Evolutionary conservation across 805 yeast genomes (phyloP), one percentile per base, ranked within the genome.

Genomic region (Starmerella asiatica): DNA sequence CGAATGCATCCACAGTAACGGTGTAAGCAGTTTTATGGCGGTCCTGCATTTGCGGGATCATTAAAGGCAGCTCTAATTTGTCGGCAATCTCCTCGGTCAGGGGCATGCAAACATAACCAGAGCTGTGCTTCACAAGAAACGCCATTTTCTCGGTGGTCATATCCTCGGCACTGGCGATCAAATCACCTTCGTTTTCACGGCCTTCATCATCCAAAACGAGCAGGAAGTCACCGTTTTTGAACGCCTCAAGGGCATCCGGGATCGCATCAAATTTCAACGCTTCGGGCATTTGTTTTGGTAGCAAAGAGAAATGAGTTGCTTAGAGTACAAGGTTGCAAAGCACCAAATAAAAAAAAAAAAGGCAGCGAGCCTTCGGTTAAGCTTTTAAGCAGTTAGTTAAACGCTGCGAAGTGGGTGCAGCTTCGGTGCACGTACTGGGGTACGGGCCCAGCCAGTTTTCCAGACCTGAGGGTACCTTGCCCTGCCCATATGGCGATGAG

Each of bases 11-110:
- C 38, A 82, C 82, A 1, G 96, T 84, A 36, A 91, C 75, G 1
- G 98, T 91, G 62, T 91, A 91, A 2, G 97, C 97, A 1, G 99
- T 91, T 9, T 94, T 93, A 52, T 91, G 96, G 57, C 93, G 75
- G 57, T 91, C 98, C 11, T 73, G 62, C 40, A 67, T 63, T 41
- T 68, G 63, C 40, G 69, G 64, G 39, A 75, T 61, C 91, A 91
- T 79, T 37, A 81, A 69, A 32, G 86, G 94, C 42, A 91, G 69
- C 31, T 79, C 79, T 36, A 91, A 69, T 37, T 67, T 58, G 55
- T 88, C 93, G 2, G 97, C 97, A 41, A 80, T 65, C 44, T 70
- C 75, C 29, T 73, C 73, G 15, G 83, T 68, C 50, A 88, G 60
- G 11, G 99, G 98, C 12, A 76, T 93, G 64, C 99, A 91, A 3